Evolutionary conservation across 768 basidiomycete genomes (phyloP), one percentile per base, ranked within the genome.

Genomic region (Sutorius australiensis): DNA sequence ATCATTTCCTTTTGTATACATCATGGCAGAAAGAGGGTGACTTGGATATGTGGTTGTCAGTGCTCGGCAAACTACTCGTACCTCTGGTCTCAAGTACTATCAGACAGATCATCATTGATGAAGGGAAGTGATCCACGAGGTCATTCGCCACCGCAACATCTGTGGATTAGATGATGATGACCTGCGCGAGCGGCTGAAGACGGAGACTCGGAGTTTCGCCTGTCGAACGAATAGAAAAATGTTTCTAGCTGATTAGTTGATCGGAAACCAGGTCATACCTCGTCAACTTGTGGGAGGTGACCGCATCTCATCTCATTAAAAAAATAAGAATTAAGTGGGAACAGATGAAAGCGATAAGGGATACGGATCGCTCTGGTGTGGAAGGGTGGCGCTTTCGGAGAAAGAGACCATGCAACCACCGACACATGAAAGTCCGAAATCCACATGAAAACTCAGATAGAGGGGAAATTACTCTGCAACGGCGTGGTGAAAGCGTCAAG

Each of bases 361-460:
- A 50, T 38, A 61, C 47, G 46, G 52, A 36, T 46, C 50, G 54
- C 45, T 31, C 37, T 45, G 30, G 51, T 60, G 63, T 33, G 56
- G 54, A 56, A 58, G 32, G 43, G 57, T 56, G 58, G 58, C 58
- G 46, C 44, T 59, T 64, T 58, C 59, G 67, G 60, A 63, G 51
- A 58, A 63, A 52, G 56, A 47, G 48, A 53, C 37, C 37, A 59
- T 54, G 54, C 44, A 60, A 64, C 56, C 56, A 63, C 54, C 55
- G 58, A 66, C 64, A 63, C 55, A 63, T 64, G 61, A 67, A 67
- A 67, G 67, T 67, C 65, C 65, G 67, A 68, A 66, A 49, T 38
- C 46, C 47, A 43, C 44, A 56, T 60, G 64, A 33, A 68, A 66
- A 66, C 66, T 66, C 66, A 68, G 61, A 59, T 53, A 59, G 53